Conservation (phyloP, 169 alveolate species). For the Plasmodium gonderi region DNA sequence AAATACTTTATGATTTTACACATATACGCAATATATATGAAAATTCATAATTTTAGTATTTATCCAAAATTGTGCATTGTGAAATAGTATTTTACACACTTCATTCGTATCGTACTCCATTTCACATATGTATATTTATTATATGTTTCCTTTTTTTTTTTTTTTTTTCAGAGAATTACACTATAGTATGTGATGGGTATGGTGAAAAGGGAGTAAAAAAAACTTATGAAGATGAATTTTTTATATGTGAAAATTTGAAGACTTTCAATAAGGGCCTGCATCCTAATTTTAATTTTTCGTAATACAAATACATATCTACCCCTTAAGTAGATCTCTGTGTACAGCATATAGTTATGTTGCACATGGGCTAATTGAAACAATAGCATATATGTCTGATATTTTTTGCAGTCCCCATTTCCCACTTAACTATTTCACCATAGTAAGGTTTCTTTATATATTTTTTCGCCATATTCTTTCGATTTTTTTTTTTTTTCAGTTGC, state of each 20-base stretch:
- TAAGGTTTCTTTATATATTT: neutral
- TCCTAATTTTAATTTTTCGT: conserved; percentile 68
- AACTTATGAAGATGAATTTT: conserved; percentile 81
- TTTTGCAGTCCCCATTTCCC: neutral
- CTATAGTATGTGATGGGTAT: conserved; percentile 66
- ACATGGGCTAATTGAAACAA: neutral
- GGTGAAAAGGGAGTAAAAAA: conserved; percentile 82
- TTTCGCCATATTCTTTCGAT: neutral
- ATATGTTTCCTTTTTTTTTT: conserved; percentile 1
- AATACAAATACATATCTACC: neutral
- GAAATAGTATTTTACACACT: neutral
- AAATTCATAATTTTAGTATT: neutral
- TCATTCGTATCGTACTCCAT: neutral
- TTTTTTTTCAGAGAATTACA: conserved; percentile 42
- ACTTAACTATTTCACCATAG: neutral
- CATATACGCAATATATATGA: neutral
- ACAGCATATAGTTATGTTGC: neutral
- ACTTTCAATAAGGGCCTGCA: conserved; percentile 50
- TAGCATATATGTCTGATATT: neutral
- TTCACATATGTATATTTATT: neutral
- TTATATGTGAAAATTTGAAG: conserved; percentile 73
- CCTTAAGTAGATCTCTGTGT: neutral
- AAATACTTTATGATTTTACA: neutral
- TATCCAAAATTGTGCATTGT: neutral
- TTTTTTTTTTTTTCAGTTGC: conserved; percentile 27